Evolutionary conservation across 495 filamentous ascomycete genomes (phyloP).

Genomic region (Hyaloscypha finlandica): DNA sequence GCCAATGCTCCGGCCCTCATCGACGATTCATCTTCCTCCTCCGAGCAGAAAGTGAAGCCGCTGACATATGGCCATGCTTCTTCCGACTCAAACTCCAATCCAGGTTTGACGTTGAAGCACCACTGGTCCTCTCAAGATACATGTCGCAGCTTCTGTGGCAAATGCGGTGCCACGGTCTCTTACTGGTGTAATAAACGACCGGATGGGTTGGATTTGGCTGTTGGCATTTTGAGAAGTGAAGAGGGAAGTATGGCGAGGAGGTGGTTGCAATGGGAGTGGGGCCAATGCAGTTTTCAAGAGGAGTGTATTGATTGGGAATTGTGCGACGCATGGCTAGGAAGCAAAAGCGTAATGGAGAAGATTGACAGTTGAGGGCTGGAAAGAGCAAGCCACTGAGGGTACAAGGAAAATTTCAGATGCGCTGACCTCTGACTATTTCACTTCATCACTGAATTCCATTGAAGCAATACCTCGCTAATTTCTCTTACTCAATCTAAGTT

Average conservation of each 20-base stretch:
- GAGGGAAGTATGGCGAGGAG: conserved; percentile 19
- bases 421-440: too few species aligned
- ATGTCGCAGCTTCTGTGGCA: conserved; percentile 13
- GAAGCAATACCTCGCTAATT: not conserved
- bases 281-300: conserved; percentile 8
- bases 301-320: conserved; percentile 10
- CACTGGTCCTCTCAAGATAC: conserved; percentile 8
- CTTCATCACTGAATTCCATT: too few species aligned
- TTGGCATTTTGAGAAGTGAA: conserved; percentile 13
- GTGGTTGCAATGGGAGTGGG: conserved; percentile 16
- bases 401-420: too few species aligned
- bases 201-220: conserved; percentile 10
- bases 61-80: not conserved
- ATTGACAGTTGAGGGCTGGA: not conserved
- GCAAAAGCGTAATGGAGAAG: conserved; percentile 9
- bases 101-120: conserved; percentile 11
- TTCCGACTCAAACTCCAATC: not conserved
- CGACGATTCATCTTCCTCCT: not conserved
- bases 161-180: conserved; percentile 10
- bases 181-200: conserved; percentile 10
- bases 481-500: conserved; percentile 14
- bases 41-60: not conserved
- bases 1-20: not conserved
- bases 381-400: too few species aligned
- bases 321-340: not conserved